Evolutionary conservation across 2,329 filamentous ascomycete genomes (phyloP), one percentile per base, ranked within the genome.

Genomic region (Colletotrichum sansevieriae): DNA sequence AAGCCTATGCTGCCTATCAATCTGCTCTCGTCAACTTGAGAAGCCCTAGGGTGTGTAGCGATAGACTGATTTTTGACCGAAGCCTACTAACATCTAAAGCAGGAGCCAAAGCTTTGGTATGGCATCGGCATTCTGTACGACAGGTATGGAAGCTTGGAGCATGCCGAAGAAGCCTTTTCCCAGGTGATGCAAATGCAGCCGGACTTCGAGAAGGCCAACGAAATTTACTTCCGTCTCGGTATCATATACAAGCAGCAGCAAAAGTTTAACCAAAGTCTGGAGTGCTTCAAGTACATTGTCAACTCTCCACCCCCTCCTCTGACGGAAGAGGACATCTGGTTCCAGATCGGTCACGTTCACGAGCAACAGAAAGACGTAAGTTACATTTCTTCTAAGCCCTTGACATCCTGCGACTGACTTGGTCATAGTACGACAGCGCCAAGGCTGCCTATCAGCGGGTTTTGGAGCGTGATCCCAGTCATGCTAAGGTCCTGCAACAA

Each of bases 161-260:
- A 98, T 78, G 96, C 96, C 73, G 96, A 98, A 79, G 96, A 98
- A 78, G 96, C 96, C 5, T 98, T 98, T 78, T 98, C 95, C 2
- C 94, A 98, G 77, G 96, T 99, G 71, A 98, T 99, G 96, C 92
- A 94, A 74, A 98, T 99, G 91, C 92, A 97, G 75, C 96, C 95
- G 4, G 91, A 94, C 74, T 98, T 98, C 74, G 96, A 99, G 77
- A 99, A 99, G 86, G 95, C 95, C 65, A 98, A 98, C 76, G 96
- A 99, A 79, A 98, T 99, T 62, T 99, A 98, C 80, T 99, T 99
- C 82, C 90, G 96, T 33, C 87, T 99, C 9, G 96, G 96, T n/a
- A 99, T 99, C 83, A 98, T 99, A 73, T 98, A 98, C 84, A 99
- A 99, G 80, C 95, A 98, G 76, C 96, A 98, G 78, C 91, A 95